Conservation (phyloP, 345 rosid genomes). For the Aegle marmelos region DNA sequence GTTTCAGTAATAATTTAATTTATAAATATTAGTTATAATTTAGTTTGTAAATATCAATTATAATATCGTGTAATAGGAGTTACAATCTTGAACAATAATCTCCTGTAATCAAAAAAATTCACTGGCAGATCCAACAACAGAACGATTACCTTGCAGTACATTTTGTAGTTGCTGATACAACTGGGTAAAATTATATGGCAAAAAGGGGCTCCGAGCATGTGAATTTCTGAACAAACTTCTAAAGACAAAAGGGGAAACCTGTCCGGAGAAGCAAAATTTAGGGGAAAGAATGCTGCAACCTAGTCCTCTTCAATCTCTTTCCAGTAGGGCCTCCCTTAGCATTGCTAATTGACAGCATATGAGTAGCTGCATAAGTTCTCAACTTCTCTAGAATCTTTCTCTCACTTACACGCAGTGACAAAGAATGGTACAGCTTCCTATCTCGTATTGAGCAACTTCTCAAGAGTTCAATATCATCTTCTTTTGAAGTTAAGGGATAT, state of each 20-base stretch:
- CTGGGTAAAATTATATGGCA: not conserved
- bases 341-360: not conserved
- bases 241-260: not conserved
- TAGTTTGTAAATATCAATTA: no score
- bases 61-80: no score
- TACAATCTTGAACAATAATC: no score
- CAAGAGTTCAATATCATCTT: slow-evolving; percentile 39
- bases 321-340: slow-evolving; percentile 11
- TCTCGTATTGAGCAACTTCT: slow-evolving; percentile 35
- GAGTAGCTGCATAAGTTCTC: slow-evolving; percentile 34
- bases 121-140: not conserved
- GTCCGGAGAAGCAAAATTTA: not conserved
- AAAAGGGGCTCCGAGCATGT: not conserved
- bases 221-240: not conserved
- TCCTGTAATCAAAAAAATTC: no score
- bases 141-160: not conserved
- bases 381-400: slow-evolving; percentile 70
- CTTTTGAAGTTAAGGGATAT: slow-evolving; percentile 36
- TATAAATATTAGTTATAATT: no score
- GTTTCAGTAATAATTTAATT: no score
- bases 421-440: slow-evolving; percentile 62
- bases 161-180: not conserved
- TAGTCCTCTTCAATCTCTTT: slow-evolving; percentile 25
- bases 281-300: not conserved
- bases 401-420: slow-evolving; percentile 61